These are phyloP conservation scores for Penicillium atrosanguineum DNA, from an alignment of 495 filamentous ascomycete genomes.

Conservation along the genomic window DNA sequence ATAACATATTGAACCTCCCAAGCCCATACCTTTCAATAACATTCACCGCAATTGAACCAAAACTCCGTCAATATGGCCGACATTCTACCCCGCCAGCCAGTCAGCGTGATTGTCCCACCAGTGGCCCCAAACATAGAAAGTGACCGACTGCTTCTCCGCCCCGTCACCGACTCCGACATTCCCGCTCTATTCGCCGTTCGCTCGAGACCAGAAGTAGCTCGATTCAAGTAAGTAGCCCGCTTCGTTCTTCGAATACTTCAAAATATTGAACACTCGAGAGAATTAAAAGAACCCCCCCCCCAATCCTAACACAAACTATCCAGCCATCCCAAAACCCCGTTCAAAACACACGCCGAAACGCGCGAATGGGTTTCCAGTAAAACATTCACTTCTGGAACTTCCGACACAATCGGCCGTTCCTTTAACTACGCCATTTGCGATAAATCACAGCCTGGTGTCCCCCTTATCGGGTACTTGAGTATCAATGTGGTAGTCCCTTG, in stretches of 20 bases:
- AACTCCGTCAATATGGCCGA: not conserved
- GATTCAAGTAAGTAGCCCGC: slow-evolving; percentile 14
- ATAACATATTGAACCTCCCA: not conserved
- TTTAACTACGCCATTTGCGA: slow-evolving; percentile 22
- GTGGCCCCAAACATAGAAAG: slow-evolving; percentile 17
- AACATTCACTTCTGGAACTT: slow-evolving; percentile 13
- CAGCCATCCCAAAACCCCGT: slow-evolving; percentile 23
- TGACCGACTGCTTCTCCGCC: slow-evolving; percentile 19
- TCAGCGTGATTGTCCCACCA: slow-evolving; percentile 12
- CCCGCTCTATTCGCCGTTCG: slow-evolving; percentile 19
- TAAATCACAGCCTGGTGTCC: slow-evolving; percentile 16
- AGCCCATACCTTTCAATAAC: not conserved
- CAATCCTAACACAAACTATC: too few species aligned
- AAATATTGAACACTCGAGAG: not conserved
- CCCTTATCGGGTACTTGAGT: slow-evolving; percentile 23
- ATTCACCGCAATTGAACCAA: not conserved
- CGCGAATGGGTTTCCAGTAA: slow-evolving; percentile 21
- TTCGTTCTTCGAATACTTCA: not conserved
- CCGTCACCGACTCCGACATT: slow-evolving; percentile 13
- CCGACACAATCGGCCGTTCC: slow-evolving; percentile 18
- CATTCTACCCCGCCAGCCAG: slow-evolving; percentile 10
- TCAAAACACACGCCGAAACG: slow-evolving; percentile 19
- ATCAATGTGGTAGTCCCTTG: slow-evolving; percentile 15
- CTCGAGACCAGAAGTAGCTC: slow-evolving; percentile 17
- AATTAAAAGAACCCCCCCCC: not conserved